These are phyloP conservation scores for Esteya vermicola DNA, from an alignment of 2,329 filamentous ascomycete species.

Conservation along the genomic window DNA sequence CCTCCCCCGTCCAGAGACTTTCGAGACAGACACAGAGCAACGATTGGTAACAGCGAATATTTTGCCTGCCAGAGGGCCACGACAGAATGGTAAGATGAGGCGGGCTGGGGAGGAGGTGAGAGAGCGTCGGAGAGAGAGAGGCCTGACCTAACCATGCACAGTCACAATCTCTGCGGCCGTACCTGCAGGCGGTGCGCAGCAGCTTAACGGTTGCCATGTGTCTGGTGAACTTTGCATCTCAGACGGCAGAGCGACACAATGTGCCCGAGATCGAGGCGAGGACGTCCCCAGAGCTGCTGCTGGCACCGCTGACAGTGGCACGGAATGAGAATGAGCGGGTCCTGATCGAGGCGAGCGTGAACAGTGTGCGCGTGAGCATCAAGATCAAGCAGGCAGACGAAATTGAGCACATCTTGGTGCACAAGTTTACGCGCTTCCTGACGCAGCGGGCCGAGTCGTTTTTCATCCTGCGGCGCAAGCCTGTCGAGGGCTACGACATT, in stretches of 20 bases:
- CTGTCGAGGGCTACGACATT: conserved; percentile 97
- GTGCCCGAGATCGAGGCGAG: conserved; percentile 93
- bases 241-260: conserved; percentile 93
- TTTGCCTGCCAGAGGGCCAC: no score
- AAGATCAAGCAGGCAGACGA: conserved; percentile 99
- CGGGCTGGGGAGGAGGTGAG: no score
- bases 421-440: conserved; percentile 96
- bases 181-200: conserved; percentile 90
- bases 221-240: conserved; percentile 92
- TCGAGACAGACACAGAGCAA: no score
- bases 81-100: no score
- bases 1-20: no score
- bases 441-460: conserved; percentile 94
- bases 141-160: conserved; percentile 18
- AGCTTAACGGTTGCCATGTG: conserved; percentile 89
- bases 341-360: conserved; percentile 90
- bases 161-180: conserved; percentile 95
- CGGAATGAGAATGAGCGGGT: conserved; percentile 97
- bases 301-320: conserved; percentile 81
- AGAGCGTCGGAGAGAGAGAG: no score
- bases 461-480: conserved; percentile 89
- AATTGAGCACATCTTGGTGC: conserved; percentile 94
- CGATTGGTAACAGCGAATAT: no score
- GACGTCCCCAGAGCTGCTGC: conserved; percentile 81
- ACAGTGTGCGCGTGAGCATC: conserved; percentile 93